Evolutionary conservation across 352 stramenopile genomes (phyloP).

Genomic region (Globisporangium mamillatum): DNA sequence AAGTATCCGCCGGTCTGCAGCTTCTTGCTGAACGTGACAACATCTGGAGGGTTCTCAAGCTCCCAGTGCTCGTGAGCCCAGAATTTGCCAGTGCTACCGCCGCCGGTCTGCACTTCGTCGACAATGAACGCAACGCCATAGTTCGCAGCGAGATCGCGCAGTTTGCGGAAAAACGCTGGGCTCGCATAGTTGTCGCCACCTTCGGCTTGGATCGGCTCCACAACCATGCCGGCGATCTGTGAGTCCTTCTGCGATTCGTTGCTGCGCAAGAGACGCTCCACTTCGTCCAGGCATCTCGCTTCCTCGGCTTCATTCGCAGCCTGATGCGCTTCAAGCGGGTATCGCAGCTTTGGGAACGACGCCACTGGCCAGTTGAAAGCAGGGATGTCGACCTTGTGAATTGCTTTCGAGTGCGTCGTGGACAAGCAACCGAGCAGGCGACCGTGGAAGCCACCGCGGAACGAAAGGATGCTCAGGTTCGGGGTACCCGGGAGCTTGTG

Average conservation of each 20-base stretch:
- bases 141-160: conserved; percentile 53
- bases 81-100: conserved; percentile 80
- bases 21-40: conserved; percentile 88
- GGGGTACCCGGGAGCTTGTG: conserved; percentile 68
- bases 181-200: conserved; percentile 80
- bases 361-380: conserved; percentile 83
- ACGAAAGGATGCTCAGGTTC: conserved; percentile 80
- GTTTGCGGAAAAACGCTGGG: conserved; percentile 55
- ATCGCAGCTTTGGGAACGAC: conserved; percentile 63
- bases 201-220: conserved; percentile 83
- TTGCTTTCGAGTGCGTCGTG: conserved; percentile 82
- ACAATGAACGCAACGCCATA: conserved; percentile 80
- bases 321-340: conserved; percentile 62
- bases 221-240: conserved; percentile 71
- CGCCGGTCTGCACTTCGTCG: conserved; percentile 83
- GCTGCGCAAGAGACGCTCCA: conserved; percentile 48
- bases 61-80: conserved; percentile 84
- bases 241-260: conserved; percentile 32
- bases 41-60: conserved; percentile 67
- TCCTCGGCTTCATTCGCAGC: conserved; percentile 69
- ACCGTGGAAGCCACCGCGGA: conserved; percentile 80
- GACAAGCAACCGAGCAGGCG: conserved; percentile 77
- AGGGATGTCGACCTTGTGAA: conserved; percentile 86
- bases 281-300: conserved; percentile 59
- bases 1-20: conserved; percentile 84